Percentiles rank a stretch among this genome's conserved stretches.
These are phyloP conservation scores for Trichothecium sympodiale DNA, from an alignment of 2,329 filamentous ascomycete species.

Conservation along the genomic window DNA sequence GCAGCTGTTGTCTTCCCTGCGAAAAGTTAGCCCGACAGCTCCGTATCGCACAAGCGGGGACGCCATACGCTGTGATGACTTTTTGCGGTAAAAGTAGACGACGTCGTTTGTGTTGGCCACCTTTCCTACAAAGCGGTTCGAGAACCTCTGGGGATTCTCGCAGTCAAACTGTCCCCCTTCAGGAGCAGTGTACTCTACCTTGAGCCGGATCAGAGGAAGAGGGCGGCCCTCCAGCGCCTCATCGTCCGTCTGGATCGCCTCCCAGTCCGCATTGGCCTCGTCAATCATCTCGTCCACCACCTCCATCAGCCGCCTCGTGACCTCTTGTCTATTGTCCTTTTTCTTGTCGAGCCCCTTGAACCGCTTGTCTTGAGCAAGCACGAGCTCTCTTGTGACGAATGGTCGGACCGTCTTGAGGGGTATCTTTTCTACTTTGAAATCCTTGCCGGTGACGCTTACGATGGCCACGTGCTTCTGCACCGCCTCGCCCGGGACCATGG, in stretches of 20 bases:
- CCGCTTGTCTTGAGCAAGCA: slow-evolving; percentile 61
- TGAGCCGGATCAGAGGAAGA: slow-evolving; percentile 74
- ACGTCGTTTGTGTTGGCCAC: slow-evolving; percentile 94
- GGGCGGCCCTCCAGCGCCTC: slow-evolving; percentile 52
- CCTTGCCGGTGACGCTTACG: slow-evolving; percentile 68
- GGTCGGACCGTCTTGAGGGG: slow-evolving; percentile 81
- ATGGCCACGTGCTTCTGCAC: slow-evolving; percentile 86
- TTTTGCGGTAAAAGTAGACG: slow-evolving; percentile 85
- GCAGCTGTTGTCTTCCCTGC: slow-evolving; percentile 24
- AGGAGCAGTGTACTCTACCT: slow-evolving; percentile 79
- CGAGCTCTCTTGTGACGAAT: slow-evolving; percentile 77
- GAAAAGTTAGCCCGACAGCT: slow-evolving; percentile 3
- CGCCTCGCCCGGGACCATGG: slow-evolving; percentile 79
- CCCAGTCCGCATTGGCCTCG: slow-evolving; percentile 73
- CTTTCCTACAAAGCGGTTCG: slow-evolving; percentile 78
- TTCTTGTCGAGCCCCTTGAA: slow-evolving; percentile 71
- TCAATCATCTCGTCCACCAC: slow-evolving; percentile 82
- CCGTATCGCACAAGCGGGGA: background rate
- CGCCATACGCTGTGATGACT: slow-evolving; percentile 38
- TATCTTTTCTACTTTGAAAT: slow-evolving; percentile 71
- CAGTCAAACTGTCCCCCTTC: slow-evolving; percentile 80
- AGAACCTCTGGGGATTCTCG: slow-evolving; percentile 94
- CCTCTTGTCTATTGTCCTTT: slow-evolving; percentile 70
- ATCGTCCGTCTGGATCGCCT: slow-evolving; percentile 58
- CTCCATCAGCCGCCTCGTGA: slow-evolving; percentile 65